A percentile compares a stretch with the other conserved stretches of the same genome.
These are phyloP conservation scores for Fagopyrum tataricum DNA, from an alignment of 148 eudicot genomes.

Conservation along the genomic window DNA sequence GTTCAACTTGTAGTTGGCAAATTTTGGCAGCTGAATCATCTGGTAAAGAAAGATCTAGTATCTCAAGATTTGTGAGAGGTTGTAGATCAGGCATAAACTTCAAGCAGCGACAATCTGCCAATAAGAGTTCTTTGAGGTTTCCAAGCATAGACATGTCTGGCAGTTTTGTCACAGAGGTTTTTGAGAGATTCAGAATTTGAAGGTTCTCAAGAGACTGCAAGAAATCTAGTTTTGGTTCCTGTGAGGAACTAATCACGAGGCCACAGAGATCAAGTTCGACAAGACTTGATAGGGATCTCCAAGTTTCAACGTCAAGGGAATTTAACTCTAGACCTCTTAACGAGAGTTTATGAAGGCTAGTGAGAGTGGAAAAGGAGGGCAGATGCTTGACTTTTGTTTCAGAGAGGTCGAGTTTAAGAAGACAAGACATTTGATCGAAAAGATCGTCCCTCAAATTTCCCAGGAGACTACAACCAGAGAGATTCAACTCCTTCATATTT, in stretches of 20 bases:
- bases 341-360: background rate
- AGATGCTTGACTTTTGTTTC: background rate
- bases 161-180: background rate
- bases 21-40: background rate
- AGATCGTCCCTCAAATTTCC: background rate
- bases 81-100: background rate
- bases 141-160: background rate
- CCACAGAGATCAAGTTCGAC: background rate
- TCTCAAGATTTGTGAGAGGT: background rate
- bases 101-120: background rate
- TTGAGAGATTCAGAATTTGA: background rate
- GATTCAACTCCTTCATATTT: background rate
- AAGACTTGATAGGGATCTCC: background rate
- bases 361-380: background rate
- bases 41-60: background rate
- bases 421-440: background rate
- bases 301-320: background rate
- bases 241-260: background rate
- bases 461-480: background rate
- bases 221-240: background rate
- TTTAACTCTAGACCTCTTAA: background rate
- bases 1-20: background rate
- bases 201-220: background rate
- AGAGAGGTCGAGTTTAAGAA: background rate
- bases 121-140: background rate